Evolutionary conservation across 352 stramenopile species (phyloP).

Genomic region (Pythium dissimile): DNA sequence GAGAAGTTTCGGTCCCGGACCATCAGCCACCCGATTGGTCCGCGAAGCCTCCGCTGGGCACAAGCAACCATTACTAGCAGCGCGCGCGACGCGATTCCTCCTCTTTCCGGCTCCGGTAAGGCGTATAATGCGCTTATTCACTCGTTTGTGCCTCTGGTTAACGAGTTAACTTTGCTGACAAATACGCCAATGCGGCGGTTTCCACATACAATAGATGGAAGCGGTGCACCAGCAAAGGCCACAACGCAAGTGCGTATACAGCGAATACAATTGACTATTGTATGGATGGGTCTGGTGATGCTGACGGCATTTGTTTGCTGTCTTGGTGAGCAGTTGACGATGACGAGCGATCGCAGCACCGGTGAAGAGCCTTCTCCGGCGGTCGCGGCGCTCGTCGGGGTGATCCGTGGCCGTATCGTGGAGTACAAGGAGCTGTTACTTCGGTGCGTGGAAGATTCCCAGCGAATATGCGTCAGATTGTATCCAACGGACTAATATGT

Average conservation of each 20-base stretch:
- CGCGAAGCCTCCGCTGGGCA: neutral
- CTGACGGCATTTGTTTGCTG: neutral
- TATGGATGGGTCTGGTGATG: neutral
- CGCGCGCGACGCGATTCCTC: slow-evolving; percentile 12
- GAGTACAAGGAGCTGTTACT: slow-evolving; percentile 72
- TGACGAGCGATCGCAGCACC: slow-evolving; percentile 45
- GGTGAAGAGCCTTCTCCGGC: slow-evolving; percentile 19
- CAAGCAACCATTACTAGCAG: slow-evolving; percentile 17
- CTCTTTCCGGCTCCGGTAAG: slow-evolving; percentile 18
- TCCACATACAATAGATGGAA: slow-evolving; percentile 15
- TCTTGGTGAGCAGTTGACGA: slow-evolving; percentile 39
- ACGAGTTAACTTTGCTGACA: slow-evolving; percentile 16
- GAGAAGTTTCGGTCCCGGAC: neutral
- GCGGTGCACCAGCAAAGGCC: slow-evolving; percentile 10
- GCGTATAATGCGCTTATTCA: neutral
- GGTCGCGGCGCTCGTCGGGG: slow-evolving; percentile 33
- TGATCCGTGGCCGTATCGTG: slow-evolving; percentile 61
- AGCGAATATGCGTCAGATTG: neutral
- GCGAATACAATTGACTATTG: neutral
- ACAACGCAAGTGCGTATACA: slow-evolving; percentile 12
- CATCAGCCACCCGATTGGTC: neutral
- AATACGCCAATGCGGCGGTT: neutral
- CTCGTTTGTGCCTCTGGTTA: neutral
- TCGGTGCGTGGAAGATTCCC: slow-evolving; percentile 34
- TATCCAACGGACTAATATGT: slow-evolving; percentile 10